Evolutionary conservation across 1,139 yeast genomes (phyloP), one percentile per base, ranked within the genome.

Genomic region (Saccharomyces uvarum): DNA sequence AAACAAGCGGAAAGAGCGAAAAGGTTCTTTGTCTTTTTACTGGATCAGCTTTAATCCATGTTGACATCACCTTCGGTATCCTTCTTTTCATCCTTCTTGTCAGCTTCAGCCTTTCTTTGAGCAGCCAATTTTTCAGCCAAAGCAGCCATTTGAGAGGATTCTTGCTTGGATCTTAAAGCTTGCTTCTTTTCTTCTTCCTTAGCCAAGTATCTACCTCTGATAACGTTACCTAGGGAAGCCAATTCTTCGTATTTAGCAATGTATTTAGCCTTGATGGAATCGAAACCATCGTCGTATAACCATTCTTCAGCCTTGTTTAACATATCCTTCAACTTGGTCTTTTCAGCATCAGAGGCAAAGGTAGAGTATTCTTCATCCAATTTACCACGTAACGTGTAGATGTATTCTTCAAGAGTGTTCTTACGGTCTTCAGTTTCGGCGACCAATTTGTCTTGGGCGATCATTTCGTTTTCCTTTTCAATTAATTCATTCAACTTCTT

Each of bases 341-440:
- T 91, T 79, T 93, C 98, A 68, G 83, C 88, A 56, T 84, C 91
- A 61, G 85, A 79, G 61, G 97, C 97, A 70, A 90, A 91, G 65
- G 80, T 84, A 63, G 87, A 81, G 74, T 90, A 91, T 69, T 84
- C 84, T 56, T 89, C 98, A 57, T 90, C 97, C 69, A 93, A 80
- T 79, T 93, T 93, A 72, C 96, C 96, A 78, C 98, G 87, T 74
- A 91, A 84, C 67, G 89, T 95, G 77, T 93, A 93, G 70, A 93
- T 93, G 81, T 91, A 93, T 79, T 93, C 99, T 79, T 93, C 99
- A 60, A 93, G 81, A 64, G 97, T 95, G 73, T 93, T 93, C 87
- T 93, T 93, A 76, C 90, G 88, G 78, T 93, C 97, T 79, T 93
- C 98, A 62, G 98, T 93, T 77, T 91, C 97, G 64, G 96, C 95